Base-by-base conservation (phyloP, 495 filamentous ascomycete genomes). In the Aspergillus olivimuriae region DNA sequence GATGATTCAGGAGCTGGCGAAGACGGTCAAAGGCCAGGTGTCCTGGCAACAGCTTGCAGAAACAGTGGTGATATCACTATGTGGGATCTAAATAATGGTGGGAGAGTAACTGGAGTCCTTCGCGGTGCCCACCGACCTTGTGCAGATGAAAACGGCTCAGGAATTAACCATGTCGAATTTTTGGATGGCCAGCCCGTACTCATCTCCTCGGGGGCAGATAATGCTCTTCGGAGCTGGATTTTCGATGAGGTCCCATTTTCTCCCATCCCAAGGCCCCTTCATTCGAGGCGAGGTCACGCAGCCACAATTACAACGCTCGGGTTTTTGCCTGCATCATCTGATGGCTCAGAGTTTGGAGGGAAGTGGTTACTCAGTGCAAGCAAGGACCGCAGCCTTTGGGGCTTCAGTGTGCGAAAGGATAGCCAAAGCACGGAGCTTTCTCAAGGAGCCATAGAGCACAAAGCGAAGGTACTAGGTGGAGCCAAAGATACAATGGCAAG, bases 291-390 rank as follows among this genome's bases (percentile, higher is more conserved):
- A 45, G 94, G 92, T 4, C 92, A 99, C 58, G 86, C 89, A 7
- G 89, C 81, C 7, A 81, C 89, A 0, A 79, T 96, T 38, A 91
- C 80, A 20, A 75, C 75, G 23, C 67, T 99, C 14, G 70, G 80
- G 31, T 97, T 96, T 61, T 60, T 95, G 36, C 91, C 94, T 5
- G 70, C 85, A 2, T 80, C 87, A 36, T 87, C 91, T 4, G 90
- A 95, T 54, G 89, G 87, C 6, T 78, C 88, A n/a, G 89, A 94
- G 53, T 81, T 78, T 38, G 77, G 75, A 24, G 89, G 89, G 1
- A 97, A 99, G 65, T 99, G 94, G 90, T 70, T 99, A 19, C 72
- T 99, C 35, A 95, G 87, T 55, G 87, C 84, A 41, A 88, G 87
- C 38, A 74, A 79, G 55, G 92, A 97, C 59, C 74, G 87, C 46